A percentile compares a stretch with the other conserved stretches of the same genome.
phyloP scores from a whole-genome alignment of 2,329 filamentous ascomycete species.

The Pyrenophora tritici-repentis region DNA sequence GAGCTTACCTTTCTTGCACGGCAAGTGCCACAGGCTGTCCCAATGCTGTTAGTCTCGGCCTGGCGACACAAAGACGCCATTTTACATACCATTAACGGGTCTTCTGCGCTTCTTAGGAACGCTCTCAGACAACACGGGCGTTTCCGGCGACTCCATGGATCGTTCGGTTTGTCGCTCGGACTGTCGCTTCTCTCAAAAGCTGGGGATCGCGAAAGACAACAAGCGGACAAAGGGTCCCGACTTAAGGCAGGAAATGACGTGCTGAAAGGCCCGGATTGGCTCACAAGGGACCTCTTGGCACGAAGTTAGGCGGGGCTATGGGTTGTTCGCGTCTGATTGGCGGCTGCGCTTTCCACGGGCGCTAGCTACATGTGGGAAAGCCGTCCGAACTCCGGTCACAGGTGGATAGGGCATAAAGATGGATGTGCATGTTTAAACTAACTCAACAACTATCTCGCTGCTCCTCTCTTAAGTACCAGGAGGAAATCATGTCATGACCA shows the following conservation, averaged over 20 bases:
- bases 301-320: background rate
- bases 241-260: slow-evolving; percentile 22
- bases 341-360: background rate
- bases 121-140: slow-evolving; percentile 13
- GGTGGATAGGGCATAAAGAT: no score
- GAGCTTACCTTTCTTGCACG: slow-evolving; percentile 23
- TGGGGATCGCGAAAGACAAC: slow-evolving; percentile 12
- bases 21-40: slow-evolving; percentile 24
- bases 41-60: slow-evolving; percentile 8
- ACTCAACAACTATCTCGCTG: no score
- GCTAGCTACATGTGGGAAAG: background rate
- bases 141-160: slow-evolving; percentile 17
- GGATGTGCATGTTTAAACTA: no score
- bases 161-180: slow-evolving; percentile 19
- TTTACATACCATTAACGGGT: slow-evolving; percentile 31
- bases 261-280: slow-evolving; percentile 14
- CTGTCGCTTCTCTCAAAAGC: slow-evolving; percentile 13
- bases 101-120: slow-evolving; percentile 31
- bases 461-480: no score
- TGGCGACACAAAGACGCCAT: slow-evolving; percentile 3
- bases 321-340: slow-evolving; percentile 2
- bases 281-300: slow-evolving; percentile 6
- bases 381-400: background rate
- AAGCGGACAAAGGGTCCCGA: slow-evolving; percentile 10
- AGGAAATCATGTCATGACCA: no score